Percentiles rank a stretch among this genome's conserved stretches.
Conservation (phyloP, 371 early-diverging fungal species). For the Mortierella sp. region DNA sequence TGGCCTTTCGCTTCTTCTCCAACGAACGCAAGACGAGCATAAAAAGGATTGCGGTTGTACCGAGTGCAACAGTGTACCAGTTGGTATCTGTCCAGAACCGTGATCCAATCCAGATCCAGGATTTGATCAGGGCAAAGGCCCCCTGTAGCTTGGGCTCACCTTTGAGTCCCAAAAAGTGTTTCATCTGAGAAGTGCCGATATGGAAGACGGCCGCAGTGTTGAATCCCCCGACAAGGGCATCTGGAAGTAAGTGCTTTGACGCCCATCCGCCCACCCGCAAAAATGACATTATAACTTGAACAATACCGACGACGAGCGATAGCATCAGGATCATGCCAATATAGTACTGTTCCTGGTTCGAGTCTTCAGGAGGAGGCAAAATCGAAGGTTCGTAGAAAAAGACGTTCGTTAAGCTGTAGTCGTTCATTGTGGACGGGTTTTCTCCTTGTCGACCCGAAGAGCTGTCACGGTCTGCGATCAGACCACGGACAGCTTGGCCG, state of each 20-base stretch:
- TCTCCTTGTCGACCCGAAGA: neutral
- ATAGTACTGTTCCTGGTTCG: slow-evolving; percentile 27
- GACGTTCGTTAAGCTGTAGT: slow-evolving; percentile 19
- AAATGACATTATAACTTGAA: slow-evolving; percentile 41
- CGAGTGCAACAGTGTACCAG: slow-evolving; percentile 48
- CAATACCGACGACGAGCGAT: slow-evolving; percentile 49
- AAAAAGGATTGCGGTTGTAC: slow-evolving; percentile 35
- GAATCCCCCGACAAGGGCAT: slow-evolving; percentile 57
- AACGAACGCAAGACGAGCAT: slow-evolving; percentile 40
- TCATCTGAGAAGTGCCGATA: slow-evolving; percentile 60
- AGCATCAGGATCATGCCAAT: slow-evolving; percentile 53
- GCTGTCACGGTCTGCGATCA: slow-evolving; percentile 25
- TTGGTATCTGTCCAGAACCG: slow-evolving; percentile 36
- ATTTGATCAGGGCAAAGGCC: slow-evolving; percentile 47
- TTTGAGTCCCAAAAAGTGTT: slow-evolving; percentile 58
- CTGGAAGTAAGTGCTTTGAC: slow-evolving; percentile 55
- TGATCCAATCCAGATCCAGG: slow-evolving; percentile 45
- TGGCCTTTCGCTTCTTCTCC: slow-evolving; percentile 28
- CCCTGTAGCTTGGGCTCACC: slow-evolving; percentile 38
- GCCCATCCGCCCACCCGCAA: slow-evolving; percentile 50
- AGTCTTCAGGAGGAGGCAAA: slow-evolving; percentile 7
- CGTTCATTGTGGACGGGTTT: neutral
- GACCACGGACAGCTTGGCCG: slow-evolving; percentile 53
- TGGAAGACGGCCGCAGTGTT: slow-evolving; percentile 59
- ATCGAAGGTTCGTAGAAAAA: slow-evolving; percentile 12